Conservation (phyloP, 1,139 yeast genomes). For the Diutina siamensis region DNA sequence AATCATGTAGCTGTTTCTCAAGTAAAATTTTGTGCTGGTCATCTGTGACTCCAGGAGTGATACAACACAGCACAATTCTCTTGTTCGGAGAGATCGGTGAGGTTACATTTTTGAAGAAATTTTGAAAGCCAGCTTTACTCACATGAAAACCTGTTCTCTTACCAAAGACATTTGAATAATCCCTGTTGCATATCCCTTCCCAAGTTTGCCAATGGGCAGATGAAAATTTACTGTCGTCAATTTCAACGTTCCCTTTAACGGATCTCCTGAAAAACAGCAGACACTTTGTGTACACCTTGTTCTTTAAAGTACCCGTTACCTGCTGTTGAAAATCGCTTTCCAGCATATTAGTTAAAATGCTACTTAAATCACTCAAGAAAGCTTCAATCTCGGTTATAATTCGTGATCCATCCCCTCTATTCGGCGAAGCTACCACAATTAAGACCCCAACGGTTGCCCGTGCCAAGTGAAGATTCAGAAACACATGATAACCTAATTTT, state of each 20-base stretch:
- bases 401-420: conserved; percentile 22
- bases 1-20: neutral
- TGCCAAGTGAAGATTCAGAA: conserved; percentile 41
- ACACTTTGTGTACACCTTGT: conserved; percentile 15
- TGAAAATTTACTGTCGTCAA: conserved; percentile 15
- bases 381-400: conserved; percentile 31
- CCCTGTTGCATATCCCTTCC: conserved; percentile 36
- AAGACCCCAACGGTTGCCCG: conserved; percentile 45
- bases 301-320: conserved; percentile 23
- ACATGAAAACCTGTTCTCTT: conserved; percentile 13
- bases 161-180: conserved; percentile 23
- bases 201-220: conserved; percentile 31
- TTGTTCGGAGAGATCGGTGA: neutral
- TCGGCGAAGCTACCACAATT: conserved; percentile 40
- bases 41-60: neutral
- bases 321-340: conserved; percentile 21
- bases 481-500: conserved; percentile 38
- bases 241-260: conserved; percentile 17
- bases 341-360: conserved; percentile 13
- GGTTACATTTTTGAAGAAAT: conserved; percentile 16
- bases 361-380: conserved; percentile 28
- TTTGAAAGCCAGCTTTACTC: conserved; percentile 17
- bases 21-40: neutral
- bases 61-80: neutral
- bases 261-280: conserved; percentile 11